Evolutionary conservation across 805 yeast genomes (phyloP).

Genomic region (Yamadazyma akitaensis): DNA sequence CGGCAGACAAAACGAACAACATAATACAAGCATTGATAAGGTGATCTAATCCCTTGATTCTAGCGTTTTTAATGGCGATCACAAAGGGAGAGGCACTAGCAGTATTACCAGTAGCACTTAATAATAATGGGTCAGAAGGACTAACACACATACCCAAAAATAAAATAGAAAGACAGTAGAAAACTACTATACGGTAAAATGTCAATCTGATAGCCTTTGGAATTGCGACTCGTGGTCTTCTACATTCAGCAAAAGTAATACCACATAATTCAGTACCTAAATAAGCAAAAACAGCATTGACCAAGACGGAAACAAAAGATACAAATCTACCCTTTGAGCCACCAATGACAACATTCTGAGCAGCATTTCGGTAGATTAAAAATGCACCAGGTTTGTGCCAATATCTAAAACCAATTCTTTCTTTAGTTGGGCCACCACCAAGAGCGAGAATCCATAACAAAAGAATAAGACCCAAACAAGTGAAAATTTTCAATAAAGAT

Average conservation of each 20-base stretch:
- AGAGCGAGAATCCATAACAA: slow-evolving; percentile 60
- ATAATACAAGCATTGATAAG: slow-evolving; percentile 76
- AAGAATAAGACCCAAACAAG: slow-evolving; percentile 64
- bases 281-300: slow-evolving; percentile 66
- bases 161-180: slow-evolving; percentile 60
- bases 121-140: slow-evolving; percentile 49
- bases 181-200: slow-evolving; percentile 63
- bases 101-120: slow-evolving; percentile 48
- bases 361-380: slow-evolving; percentile 42
- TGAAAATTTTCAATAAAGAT: slow-evolving; percentile 59
- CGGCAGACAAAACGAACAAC: slow-evolving; percentile 75
- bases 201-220: slow-evolving; percentile 72
- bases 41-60: slow-evolving; percentile 65
- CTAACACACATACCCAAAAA: slow-evolving; percentile 69
- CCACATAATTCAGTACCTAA: slow-evolving; percentile 71
- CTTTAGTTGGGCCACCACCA: slow-evolving; percentile 78
- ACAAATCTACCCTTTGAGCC: slow-evolving; percentile 56
- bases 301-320: slow-evolving; percentile 59
- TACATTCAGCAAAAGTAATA: slow-evolving; percentile 70
- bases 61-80: slow-evolving; percentile 69
- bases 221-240: slow-evolving; percentile 60
- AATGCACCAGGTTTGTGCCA: slow-evolving; percentile 71
- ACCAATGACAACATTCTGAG: slow-evolving; percentile 30
- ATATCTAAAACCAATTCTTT: slow-evolving; percentile 68
- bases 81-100: slow-evolving; percentile 85